Percentiles rank a stretch among this genome's conserved stretches.
Evolutionary conservation across 495 filamentous ascomycete genomes (phyloP).

Genomic region (Neurospora sp.): DNA sequence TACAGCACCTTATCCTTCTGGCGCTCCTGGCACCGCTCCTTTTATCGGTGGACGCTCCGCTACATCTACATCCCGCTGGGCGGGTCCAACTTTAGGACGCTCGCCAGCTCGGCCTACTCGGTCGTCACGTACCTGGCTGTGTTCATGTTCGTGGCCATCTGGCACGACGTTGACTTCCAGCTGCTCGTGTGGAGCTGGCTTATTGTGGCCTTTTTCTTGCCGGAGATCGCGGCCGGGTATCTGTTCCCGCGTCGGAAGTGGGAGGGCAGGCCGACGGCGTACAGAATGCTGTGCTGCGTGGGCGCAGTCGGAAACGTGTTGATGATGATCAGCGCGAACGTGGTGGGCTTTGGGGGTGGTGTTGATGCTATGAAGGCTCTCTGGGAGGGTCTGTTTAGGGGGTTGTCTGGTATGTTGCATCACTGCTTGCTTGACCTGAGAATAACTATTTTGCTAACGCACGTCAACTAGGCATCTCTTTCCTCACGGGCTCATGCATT

Average conservation of each 20-base stretch:
- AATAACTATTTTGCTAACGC: constrained; percentile 10
- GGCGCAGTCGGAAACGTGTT: constrained; percentile 79
- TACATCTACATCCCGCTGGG: constrained; percentile 94
- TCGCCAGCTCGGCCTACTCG: constrained; percentile 28
- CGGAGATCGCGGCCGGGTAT: constrained; percentile 62
- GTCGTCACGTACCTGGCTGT: constrained; percentile 70
- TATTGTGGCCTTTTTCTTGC: constrained; percentile 83
- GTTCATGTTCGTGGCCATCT: constrained; percentile 95
- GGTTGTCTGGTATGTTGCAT: constrained; percentile 49
- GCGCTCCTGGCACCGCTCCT: constrained; percentile 90
- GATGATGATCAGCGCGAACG: constrained; percentile 92
- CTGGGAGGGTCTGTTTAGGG: constrained; percentile 59
- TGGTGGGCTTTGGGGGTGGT: constrained; percentile 91
- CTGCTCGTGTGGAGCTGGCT: constrained; percentile 96
- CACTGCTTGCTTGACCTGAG: background rate
- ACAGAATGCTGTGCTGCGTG: constrained; percentile 72
- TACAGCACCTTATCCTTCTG: constrained; percentile 89
- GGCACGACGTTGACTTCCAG: constrained; percentile 94
- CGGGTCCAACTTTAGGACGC: constrained; percentile 43
- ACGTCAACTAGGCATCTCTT: constrained; percentile 46
- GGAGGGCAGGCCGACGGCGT: constrained; percentile 53
- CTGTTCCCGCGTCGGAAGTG: constrained; percentile 64
- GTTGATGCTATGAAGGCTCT: constrained; percentile 76
- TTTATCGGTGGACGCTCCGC: constrained; percentile 85
- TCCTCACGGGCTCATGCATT: constrained; percentile 56